Base-by-base conservation (phyloP, 176 grass and related monocot genomes). In the Eragrostis nindensis region DNA sequence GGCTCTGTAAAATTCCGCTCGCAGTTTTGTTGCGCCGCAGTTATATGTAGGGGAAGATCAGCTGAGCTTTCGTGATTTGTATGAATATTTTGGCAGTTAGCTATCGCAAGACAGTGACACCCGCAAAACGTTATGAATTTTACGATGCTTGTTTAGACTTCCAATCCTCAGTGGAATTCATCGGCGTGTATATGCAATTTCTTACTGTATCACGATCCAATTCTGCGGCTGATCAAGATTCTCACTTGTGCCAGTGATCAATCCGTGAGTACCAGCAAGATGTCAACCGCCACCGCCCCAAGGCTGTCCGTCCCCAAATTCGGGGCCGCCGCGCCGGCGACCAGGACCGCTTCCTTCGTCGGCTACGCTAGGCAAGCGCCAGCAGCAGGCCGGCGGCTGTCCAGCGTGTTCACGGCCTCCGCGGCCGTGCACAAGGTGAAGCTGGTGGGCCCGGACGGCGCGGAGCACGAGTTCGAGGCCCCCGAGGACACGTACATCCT, bases 401-500 rank as follows among this genome's bases (percentile, higher is more conserved):
- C 90, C 6, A 71, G 59, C 62, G 70, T 38, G 67, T 75, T 86
- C 54, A 82, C 56, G 74, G 83, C 27, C 14, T 46, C 78, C 0
- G 90, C 76, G n/a, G 84, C 82, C 15, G 82, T 75, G 62, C 66
- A 92, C 90, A 88, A 79, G 86, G 83, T 92, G 70, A 92, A 76
- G 83, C 86, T 92, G 22, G 59, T 89, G 2, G 49, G 74, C 25
- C 90, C 86, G 0, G 86, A 89, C 4, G 90, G 86, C 0, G 18
- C 11, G 2, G 86, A 92, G 82, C 62, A 86, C 18, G 90, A 92
- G 74, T 86, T 92, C 36, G 90, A 89, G 21, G 90, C 90, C 6
- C 90, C 90, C 45, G 90, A 92, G 7, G 90, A 92, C 79, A 83
- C 79, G 26, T 92, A 92, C 90, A 88, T 92, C 55, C 90, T 92